These are phyloP conservation scores for Fomitopsis schrenkii DNA, from an alignment of 1,284 basidiomycete genomes.

Conservation along the genomic window DNA sequence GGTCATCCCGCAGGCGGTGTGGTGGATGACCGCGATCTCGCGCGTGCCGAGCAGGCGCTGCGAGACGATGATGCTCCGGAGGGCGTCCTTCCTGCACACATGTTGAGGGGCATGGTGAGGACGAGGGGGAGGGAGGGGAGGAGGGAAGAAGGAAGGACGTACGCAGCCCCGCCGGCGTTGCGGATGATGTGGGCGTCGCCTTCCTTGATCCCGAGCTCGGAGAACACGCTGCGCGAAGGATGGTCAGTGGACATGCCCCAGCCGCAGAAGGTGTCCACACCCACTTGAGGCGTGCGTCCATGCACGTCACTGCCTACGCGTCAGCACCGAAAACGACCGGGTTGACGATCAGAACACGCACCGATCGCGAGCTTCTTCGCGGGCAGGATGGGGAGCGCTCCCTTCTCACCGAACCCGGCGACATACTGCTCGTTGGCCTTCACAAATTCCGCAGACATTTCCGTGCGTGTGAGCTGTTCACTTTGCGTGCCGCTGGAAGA, in stretches of 20 bases:
- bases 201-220: conserved; percentile 55
- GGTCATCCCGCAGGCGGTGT: conserved; percentile 68
- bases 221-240: conserved; percentile 40
- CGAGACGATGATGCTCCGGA: conserved; percentile 65
- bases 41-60: conserved; percentile 64
- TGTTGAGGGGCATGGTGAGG: background rate
- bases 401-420: conserved; percentile 42
- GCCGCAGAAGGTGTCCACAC: background rate
- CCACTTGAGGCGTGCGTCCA: conserved; percentile 60
- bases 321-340: background rate
- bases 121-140: background rate
- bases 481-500: conserved; percentile 6
- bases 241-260: background rate
- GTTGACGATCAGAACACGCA: conserved; percentile 19
- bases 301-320: conserved; percentile 51
- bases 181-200: conserved; percentile 70
- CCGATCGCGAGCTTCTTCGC: conserved; percentile 46
- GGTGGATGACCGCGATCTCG: conserved; percentile 63
- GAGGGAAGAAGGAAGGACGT: conserved; percentile 20
- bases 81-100: conserved; percentile 46
- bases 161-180: conserved; percentile 64
- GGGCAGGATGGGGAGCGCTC: conserved; percentile 43
- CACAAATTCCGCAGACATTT: conserved; percentile 29
- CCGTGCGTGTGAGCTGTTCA: conserved; percentile 3
- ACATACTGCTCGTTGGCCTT: conserved; percentile 38